Conservation (phyloP, 2,329 filamentous ascomycete genomes). For the Penicillium sp. region DNA sequence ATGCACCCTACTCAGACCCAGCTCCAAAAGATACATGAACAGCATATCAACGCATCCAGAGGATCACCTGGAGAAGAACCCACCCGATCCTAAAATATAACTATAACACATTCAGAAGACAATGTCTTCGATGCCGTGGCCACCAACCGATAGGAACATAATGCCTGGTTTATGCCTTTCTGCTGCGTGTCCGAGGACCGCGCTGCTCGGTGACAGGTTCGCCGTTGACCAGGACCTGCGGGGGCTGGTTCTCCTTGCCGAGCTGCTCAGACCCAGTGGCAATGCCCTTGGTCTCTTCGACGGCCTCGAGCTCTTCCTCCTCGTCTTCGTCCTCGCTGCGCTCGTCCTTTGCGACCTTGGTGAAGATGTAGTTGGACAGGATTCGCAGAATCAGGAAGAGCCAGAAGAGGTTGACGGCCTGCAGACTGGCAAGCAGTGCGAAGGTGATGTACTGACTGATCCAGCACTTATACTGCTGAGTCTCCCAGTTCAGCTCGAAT, state of each 20-base stretch:
- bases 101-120: constrained; percentile 5
- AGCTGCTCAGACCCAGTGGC: constrained; percentile 27
- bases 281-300: constrained; percentile 24
- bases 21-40: constrained; percentile 11
- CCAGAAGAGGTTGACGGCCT: constrained; percentile 48
- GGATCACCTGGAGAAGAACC: background rate
- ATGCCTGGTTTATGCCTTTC: constrained; percentile 17
- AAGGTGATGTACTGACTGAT: constrained; percentile 49
- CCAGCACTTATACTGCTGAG: constrained; percentile 49
- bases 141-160: background rate
- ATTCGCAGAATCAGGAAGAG: constrained; percentile 46
- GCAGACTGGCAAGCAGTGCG: constrained; percentile 42
- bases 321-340: constrained; percentile 46
- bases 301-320: constrained; percentile 33
- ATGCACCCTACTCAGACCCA: constrained; percentile 5
- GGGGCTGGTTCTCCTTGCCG: constrained; percentile 32
- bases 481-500: constrained; percentile 49
- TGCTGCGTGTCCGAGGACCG: constrained; percentile 26
- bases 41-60: constrained; percentile 8
- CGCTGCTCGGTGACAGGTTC: constrained; percentile 31
- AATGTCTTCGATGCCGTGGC: background rate
- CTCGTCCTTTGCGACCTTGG: constrained; percentile 41
- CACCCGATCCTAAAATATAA: constrained; percentile 6
- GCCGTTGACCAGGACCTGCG: constrained; percentile 41
- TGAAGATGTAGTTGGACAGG: constrained; percentile 42